Percentiles rank a stretch among this genome's conserved stretches.
phyloP scores from a whole-genome alignment of 2,329 filamentous ascomycete species.

The Zymoseptoria pseudotritici region DNA sequence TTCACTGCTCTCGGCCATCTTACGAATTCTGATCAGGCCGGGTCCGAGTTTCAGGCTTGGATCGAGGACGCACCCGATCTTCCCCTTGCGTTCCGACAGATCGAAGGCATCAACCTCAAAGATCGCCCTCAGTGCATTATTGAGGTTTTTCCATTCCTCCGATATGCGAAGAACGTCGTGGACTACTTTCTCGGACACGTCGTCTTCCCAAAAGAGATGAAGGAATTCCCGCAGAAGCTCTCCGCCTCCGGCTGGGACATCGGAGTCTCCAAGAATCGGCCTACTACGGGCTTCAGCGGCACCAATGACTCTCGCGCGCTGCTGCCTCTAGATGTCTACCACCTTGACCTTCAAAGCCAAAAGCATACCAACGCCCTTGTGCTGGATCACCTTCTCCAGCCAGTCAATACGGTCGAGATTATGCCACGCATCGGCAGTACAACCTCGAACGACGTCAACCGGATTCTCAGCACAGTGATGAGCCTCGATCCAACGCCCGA shows the following conservation, averaged over 20 bases:
- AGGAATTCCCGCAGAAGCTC: conserved; percentile 57
- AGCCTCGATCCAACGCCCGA: conserved; percentile 35
- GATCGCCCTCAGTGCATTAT: conserved; percentile 17
- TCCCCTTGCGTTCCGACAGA: not conserved
- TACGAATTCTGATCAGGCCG: conserved; percentile 19
- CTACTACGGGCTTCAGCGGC: conserved; percentile 63
- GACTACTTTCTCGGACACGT: conserved; percentile 62
- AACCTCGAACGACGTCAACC: conserved; percentile 11
- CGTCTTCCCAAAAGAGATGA: conserved; percentile 59
- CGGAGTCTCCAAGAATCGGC: conserved; percentile 43
- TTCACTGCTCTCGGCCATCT: conserved; percentile 29
- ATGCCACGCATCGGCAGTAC: conserved; percentile 3
- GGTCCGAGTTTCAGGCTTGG: conserved; percentile 24
- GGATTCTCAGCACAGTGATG: conserved; percentile 42
- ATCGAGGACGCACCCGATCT: conserved; percentile 11
- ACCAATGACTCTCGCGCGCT: conserved; percentile 59
- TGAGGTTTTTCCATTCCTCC: conserved; percentile 36
- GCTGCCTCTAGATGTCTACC: conserved; percentile 54
- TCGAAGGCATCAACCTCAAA: conserved; percentile 24
- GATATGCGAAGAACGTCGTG: conserved; percentile 47
- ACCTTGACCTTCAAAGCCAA: conserved; percentile 52
- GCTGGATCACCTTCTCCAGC: conserved; percentile 49
- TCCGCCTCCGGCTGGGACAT: conserved; percentile 64
- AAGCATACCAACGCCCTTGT: conserved; percentile 62
- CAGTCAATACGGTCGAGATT: conserved; percentile 39